These are phyloP conservation scores for Ramaria rubella DNA, from an alignment of 768 basidiomycete genomes.

Conservation along the genomic window DNA sequence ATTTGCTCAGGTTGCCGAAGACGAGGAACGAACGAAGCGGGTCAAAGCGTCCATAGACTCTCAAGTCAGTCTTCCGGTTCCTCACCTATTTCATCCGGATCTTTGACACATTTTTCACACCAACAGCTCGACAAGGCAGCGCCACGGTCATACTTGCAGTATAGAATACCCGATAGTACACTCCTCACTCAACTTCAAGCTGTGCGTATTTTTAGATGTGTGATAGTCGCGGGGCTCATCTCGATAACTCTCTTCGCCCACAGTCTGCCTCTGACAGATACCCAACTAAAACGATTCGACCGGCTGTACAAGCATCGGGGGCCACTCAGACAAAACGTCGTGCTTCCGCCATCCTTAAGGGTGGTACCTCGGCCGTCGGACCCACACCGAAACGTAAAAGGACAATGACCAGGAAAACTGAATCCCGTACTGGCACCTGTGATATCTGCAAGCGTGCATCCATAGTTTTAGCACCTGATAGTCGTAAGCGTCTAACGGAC, in stretches of 20 bases:
- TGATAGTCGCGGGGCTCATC: background rate
- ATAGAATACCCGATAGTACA: conserved; percentile 50
- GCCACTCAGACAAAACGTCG: conserved; percentile 1
- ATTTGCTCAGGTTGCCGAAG: conserved; percentile 55
- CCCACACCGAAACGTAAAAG: conserved; percentile 2
- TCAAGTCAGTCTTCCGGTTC: background rate
- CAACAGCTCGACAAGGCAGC: conserved; percentile 6
- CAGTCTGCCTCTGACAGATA: conserved; percentile 9
- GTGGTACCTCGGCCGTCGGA: background rate
- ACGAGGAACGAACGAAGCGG: conserved; percentile 38
- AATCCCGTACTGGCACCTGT: conserved; percentile 7
- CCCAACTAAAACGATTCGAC: conserved; percentile 2
- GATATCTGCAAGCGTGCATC: conserved; percentile 5
- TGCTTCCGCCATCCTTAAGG: background rate
- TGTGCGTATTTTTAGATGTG: conserved; percentile 31
- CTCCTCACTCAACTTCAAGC: conserved; percentile 53
- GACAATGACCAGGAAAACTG: background rate
- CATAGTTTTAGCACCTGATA: conserved; percentile 6
- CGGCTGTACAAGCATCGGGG: background rate
- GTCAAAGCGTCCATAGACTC: conserved; percentile 4
- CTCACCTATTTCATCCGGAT: too few species aligned
- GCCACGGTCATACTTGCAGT: conserved; percentile 38
- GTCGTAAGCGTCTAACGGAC: background rate
- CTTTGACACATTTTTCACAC: background rate
- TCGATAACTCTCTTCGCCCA: too few species aligned